Conservation (phyloP, 495 filamentous ascomycete genomes). For the Sabuloglossum arenarium region DNA sequence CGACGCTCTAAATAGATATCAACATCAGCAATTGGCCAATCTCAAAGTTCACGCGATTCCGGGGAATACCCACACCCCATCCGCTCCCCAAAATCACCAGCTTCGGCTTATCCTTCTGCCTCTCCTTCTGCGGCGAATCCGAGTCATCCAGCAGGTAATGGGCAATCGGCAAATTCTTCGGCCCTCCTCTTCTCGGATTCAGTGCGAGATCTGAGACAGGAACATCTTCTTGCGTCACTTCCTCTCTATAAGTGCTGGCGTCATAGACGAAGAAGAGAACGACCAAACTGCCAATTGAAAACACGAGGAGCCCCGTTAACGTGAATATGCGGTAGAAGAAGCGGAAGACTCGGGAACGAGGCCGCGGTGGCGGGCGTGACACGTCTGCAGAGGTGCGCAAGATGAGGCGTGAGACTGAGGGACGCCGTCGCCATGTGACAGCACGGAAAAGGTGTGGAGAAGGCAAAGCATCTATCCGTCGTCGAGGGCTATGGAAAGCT, state of each 20-base stretch:
- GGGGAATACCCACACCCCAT: constrained; percentile 39
- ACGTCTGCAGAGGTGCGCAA: neutral
- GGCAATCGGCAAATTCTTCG: constrained; percentile 88
- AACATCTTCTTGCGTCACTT: constrained; percentile 42
- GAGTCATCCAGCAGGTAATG: constrained; percentile 75
- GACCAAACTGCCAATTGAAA: constrained; percentile 32
- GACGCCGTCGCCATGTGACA: neutral
- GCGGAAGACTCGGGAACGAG: constrained; percentile 12
- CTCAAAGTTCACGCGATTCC: neutral
- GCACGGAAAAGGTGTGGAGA: neutral
- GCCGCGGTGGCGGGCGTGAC: neutral
- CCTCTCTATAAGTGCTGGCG: constrained; percentile 66
- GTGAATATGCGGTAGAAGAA: constrained; percentile 29
- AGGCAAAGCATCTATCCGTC: neutral
- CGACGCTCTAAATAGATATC: constrained; percentile 33
- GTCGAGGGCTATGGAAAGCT: neutral
- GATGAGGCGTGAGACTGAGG: neutral
- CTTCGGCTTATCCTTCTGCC: constrained; percentile 12
- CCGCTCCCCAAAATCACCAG: constrained; percentile 86
- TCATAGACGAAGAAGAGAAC: constrained; percentile 88
- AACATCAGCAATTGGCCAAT: neutral
- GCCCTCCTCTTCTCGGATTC: constrained; percentile 63
- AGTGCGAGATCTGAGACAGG: constrained; percentile 67
- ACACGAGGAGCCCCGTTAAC: constrained; percentile 36
- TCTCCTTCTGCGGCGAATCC: constrained; percentile 10